Conservation (phyloP, 768 basidiomycete genomes). For the Tulasnella calospora region DNA sequence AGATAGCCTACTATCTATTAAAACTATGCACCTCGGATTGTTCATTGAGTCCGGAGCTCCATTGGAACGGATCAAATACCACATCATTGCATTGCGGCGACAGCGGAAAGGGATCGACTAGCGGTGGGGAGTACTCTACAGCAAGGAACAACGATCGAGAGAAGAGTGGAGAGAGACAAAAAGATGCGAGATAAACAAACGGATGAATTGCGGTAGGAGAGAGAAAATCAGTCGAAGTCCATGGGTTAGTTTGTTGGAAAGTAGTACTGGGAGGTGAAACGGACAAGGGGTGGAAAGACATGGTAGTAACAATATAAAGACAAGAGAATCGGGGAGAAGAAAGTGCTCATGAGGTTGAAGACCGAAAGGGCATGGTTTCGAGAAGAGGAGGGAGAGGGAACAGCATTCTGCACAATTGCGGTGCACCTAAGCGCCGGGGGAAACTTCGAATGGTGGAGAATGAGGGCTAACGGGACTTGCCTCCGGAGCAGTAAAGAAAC, state of each 20-base stretch:
- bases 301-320: not conserved
- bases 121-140: not conserved
- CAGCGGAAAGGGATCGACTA: no score
- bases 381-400: not conserved
- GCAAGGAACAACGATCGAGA: not conserved
- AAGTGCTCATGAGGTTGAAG: not conserved
- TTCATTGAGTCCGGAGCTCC: not conserved
- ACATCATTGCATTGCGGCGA: not conserved
- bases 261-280: not conserved
- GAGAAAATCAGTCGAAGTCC: not conserved
- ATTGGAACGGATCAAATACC: not conserved
- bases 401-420: not conserved
- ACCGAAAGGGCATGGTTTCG: not conserved
- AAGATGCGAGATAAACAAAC: not conserved
- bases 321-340: not conserved
- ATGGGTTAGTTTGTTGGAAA: not conserved
- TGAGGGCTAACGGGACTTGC: not conserved
- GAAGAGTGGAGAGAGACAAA: not conserved
- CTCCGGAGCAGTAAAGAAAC: slow-evolving; percentile 14
- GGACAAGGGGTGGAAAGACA: not conserved
- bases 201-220: not conserved
- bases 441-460: not conserved
- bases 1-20: not conserved
- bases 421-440: not conserved
- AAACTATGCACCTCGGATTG: not conserved